phyloP scores from a whole-genome alignment of 208 protist genomes.

The Lotmaria passim region DNA sequence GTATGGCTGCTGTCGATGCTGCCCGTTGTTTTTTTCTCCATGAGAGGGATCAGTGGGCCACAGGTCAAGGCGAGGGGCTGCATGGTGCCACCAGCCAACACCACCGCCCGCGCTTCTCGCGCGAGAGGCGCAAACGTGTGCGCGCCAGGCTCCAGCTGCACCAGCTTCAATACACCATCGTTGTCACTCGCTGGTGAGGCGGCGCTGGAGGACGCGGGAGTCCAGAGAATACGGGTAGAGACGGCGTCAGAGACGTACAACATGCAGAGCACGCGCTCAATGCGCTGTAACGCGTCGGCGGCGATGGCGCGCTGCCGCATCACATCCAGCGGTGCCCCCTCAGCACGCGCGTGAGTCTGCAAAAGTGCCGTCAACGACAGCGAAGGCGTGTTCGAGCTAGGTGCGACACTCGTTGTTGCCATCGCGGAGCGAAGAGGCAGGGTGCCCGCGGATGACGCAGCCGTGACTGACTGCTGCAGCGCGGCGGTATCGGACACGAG shows the following conservation, averaged over 20 bases:
- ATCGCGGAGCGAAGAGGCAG: no score
- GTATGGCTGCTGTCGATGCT: background rate
- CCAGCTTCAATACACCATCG: slow-evolving; percentile 36
- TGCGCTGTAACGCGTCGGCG: slow-evolving; percentile 30
- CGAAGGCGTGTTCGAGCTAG: background rate
- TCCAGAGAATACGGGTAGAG: slow-evolving; percentile 35
- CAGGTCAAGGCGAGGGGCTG: slow-evolving; percentile 86
- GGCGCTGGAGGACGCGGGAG: background rate
- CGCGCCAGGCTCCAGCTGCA: slow-evolving; percentile 74
- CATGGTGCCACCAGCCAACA: slow-evolving; percentile 95
- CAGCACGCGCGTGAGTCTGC: background rate
- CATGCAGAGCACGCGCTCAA: slow-evolving; percentile 33
- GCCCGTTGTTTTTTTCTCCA: background rate
- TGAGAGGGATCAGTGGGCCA: slow-evolving; percentile 62
- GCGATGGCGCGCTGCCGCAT: slow-evolving; percentile 14
- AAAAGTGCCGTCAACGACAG: background rate
- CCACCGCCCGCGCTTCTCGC: slow-evolving; percentile 53
- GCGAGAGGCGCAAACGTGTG: slow-evolving; percentile 67
- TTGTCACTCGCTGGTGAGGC: background rate
- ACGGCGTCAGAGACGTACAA: slow-evolving; percentile 37
- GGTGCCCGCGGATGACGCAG: background rate
- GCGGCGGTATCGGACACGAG: background rate
- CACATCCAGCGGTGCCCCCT: background rate
- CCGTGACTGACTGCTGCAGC: background rate
- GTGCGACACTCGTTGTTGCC: background rate